Evolutionary conservation across 495 filamentous ascomycete species (phyloP), one percentile per base, ranked within the genome.

Genomic region (Penicillium diatomitis): DNA sequence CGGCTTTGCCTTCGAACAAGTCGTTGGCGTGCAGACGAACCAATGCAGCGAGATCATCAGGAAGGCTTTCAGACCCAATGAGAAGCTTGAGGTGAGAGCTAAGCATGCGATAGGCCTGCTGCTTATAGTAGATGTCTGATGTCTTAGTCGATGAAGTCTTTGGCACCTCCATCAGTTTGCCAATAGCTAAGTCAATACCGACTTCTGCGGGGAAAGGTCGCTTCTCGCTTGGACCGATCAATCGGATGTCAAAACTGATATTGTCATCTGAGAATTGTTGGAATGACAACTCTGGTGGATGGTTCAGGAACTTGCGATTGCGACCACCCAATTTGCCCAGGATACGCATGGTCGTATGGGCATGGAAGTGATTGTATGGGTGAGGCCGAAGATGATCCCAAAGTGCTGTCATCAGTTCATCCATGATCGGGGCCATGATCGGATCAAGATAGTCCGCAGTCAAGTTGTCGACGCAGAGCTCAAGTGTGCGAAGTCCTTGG

Each of bases 381-480:
- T 86, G 81, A 3, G 94, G 94, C 51, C 83, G 85, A 32, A 99
- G 75, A 61, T 97, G 94, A 49, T 95, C 88, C 79, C 91, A 97
- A 6, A 99, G 76, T 4, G 90, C 90, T 38, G 88, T 88, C 90
- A 97, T 97, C 46, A 99, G 69, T 53, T 99, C 94, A 56, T 97
- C 92, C 67, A 99, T 96, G 39, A 96, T 92, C 2, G 94, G 94
- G 5, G 90, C 88, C 92, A 99, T 99, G 48, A 99, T 99, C 0
- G 94, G 94, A 56, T 99, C 94, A 32, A 99, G 64, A 59, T 99
- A 99, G 55, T 99, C 94, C 0, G 92, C 90, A 0, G 94, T 99
- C 1, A 99, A 76, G 56, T 99, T 99, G 52, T 99, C 94, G 28
- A 99, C 94, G 59, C 94, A 99, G 10, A 99, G 77, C 60, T 99